Conservation (phyloP, 2,329 filamentous ascomycete genomes). For the Aaosphaeria arxii region DNA sequence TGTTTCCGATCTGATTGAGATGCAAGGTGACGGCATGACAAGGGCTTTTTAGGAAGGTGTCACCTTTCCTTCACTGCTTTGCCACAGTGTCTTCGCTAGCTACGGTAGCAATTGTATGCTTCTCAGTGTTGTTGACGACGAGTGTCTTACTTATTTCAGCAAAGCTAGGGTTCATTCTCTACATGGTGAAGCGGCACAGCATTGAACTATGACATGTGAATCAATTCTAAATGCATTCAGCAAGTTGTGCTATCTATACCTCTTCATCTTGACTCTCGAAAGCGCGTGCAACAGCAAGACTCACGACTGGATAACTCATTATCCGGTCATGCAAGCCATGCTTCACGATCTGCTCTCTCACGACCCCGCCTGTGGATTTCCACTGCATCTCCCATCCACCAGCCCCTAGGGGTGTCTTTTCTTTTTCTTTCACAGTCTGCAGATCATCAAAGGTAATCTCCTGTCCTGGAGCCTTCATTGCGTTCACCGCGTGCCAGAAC, state of each 20-base stretch:
- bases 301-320: slow-evolving; percentile 57
- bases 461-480: slow-evolving; percentile 26
- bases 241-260: background rate
- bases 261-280: slow-evolving; percentile 34
- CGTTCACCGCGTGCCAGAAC: slow-evolving; percentile 57
- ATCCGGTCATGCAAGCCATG: slow-evolving; percentile 57
- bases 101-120: too few relatives aligned
- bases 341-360: slow-evolving; percentile 56
- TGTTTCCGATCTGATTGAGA: too few relatives aligned
- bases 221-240: too few relatives aligned
- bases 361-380: slow-evolving; percentile 44
- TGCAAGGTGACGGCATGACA: too few relatives aligned
- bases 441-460: slow-evolving; percentile 46
- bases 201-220: too few relatives aligned
- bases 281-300: slow-evolving; percentile 49
- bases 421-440: slow-evolving; percentile 41
- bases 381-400: slow-evolving; percentile 52
- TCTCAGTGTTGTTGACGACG: too few relatives aligned
- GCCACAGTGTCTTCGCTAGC: too few relatives aligned
- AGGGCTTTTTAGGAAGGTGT: too few relatives aligned
- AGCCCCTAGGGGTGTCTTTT: slow-evolving; percentile 42
- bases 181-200: too few relatives aligned
- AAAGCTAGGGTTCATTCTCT: too few relatives aligned
- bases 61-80: too few relatives aligned
- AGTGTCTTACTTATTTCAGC: too few relatives aligned